phyloP scores from a whole-genome alignment of 352 stramenopile genomes.

The Globisporangium alternatum region DNA sequence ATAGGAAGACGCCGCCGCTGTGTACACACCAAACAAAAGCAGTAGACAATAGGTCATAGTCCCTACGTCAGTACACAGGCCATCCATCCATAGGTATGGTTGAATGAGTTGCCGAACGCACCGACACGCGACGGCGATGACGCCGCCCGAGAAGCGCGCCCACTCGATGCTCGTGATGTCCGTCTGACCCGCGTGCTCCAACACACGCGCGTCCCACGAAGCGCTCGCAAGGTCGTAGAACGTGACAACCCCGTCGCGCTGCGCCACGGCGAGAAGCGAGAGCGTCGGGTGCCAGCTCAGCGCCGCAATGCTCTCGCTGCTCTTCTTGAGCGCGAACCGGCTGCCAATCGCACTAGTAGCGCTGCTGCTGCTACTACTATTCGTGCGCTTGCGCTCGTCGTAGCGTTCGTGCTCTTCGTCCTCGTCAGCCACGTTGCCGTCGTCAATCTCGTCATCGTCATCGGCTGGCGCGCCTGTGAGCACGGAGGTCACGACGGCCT shows the following conservation, averaged over 20 bases:
- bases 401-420: constrained; percentile 14
- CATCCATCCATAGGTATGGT: background rate
- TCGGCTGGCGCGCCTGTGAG: constrained; percentile 25
- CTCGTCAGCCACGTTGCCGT: constrained; percentile 25
- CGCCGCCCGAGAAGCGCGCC: constrained; percentile 56
- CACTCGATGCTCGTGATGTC: constrained; percentile 60
- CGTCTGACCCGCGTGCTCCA: constrained; percentile 57
- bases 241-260: constrained; percentile 62
- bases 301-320: constrained; percentile 47
- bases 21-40: background rate
- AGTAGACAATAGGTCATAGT: background rate
- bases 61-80: background rate
- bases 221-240: constrained; percentile 57
- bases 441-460: constrained; percentile 27
- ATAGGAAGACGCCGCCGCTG: constrained; percentile 62
- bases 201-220: constrained; percentile 56
- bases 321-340: constrained; percentile 11
- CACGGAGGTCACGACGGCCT: constrained; percentile 19
- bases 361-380: background rate
- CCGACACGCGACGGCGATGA: constrained; percentile 64
- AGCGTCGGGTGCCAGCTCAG: constrained; percentile 60
- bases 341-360: background rate
- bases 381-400: background rate
- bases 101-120: constrained; percentile 12
- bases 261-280: constrained; percentile 63